These are phyloP conservation scores for Trichocomaceae sp. DNA, from an alignment of 2,329 filamentous ascomycete species.

Conservation along the genomic window DNA sequence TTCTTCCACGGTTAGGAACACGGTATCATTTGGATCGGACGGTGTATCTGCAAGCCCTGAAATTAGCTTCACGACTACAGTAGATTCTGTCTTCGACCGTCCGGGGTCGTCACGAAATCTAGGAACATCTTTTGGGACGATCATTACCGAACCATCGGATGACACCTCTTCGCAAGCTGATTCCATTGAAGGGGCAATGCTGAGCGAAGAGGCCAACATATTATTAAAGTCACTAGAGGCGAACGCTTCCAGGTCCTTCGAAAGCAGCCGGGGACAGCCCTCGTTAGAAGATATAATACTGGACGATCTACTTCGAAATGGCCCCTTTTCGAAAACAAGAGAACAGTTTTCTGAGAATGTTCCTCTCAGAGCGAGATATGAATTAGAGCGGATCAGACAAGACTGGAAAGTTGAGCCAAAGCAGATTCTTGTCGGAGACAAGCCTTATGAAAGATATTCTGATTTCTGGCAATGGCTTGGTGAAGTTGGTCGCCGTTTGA, in stretches of 20 bases:
- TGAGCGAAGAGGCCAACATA: constrained; percentile 18
- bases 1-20: background rate
- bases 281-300: constrained; percentile 19
- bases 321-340: constrained; percentile 30
- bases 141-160: constrained; percentile 21
- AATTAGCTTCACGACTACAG: constrained; percentile 23
- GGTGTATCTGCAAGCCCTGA: background rate
- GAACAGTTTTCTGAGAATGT: constrained; percentile 21
- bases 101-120: constrained; percentile 4
- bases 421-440: constrained; percentile 24
- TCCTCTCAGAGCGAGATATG: constrained; percentile 32
- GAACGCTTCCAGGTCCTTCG: background rate
- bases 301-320: constrained; percentile 23
- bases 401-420: constrained; percentile 24
- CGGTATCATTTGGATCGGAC: background rate
- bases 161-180: constrained; percentile 17
- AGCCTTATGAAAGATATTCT: constrained; percentile 21
- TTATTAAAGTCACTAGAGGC: constrained; percentile 8
- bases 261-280: background rate
- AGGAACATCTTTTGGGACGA: constrained; percentile 25
- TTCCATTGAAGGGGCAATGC: constrained; percentile 22
- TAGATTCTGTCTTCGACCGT: constrained; percentile 15
- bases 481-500: constrained; percentile 20
- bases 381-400: constrained; percentile 30
- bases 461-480: constrained; percentile 31